Base-by-base conservation (phyloP, 2,329 filamentous ascomycete genomes). In the Coleophoma crateriformis region DNA sequence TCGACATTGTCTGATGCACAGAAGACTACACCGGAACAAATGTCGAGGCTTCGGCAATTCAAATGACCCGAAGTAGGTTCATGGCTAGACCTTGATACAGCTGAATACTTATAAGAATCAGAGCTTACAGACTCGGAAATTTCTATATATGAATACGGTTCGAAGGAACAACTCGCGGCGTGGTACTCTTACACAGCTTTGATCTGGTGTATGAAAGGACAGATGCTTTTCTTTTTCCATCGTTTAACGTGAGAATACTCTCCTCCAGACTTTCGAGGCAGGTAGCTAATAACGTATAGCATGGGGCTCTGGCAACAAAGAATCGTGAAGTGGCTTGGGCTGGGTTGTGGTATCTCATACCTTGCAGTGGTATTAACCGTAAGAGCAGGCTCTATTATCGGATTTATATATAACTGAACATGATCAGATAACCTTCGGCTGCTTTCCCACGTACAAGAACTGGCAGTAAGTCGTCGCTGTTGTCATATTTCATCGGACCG, bases 151-250 rank as follows among this genome's bases (percentile, higher is more conserved):
- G 43, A 40, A 34, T 52, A 33, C 15, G 52, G 52, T 27, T 54
- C 52, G 12, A 47, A 52, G 40, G 41, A 50, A 35, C 49, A 55
- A 44, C 56, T 72, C 11, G 50, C 63, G 0, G 70, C 68, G 0
- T 72, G 70, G 70, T 72, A 70, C 27, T 60, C 61, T 7, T 71
- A 71, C 38, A 66, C 67, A 0, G 60, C 63, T 0, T 61, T 70
- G 0, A 61, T 70, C 7, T 71, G 67, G 67, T 64, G 51, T 4
- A 56, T 64, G 52, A 65, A 64, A 50, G 59, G 58, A 27, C 58
- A 59, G 41, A 60, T 66, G 54, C 48, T 64, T 14, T 64, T 62
- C 53, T 64, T 64, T 46, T 64, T 61, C 53, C 55, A 62, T 46
- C 62, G 65, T 13, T 41, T 52, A n/a, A 50, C 47, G 47, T 48